Conservation (phyloP, 2,329 filamentous ascomycete genomes). For the Furcasterigmium sp. region DNA sequence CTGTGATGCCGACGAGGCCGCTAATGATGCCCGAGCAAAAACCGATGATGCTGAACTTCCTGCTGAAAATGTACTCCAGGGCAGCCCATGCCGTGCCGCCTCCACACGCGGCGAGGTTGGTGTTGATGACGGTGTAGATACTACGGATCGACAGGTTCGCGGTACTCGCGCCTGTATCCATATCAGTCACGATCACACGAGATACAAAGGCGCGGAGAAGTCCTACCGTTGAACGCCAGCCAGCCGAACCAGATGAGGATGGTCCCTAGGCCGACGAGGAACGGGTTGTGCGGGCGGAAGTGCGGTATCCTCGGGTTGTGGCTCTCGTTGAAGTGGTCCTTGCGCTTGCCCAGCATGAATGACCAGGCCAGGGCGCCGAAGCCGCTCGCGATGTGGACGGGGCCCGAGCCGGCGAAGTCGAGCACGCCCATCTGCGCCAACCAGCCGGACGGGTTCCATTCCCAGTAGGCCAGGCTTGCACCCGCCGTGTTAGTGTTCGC, state of each 20-base stretch:
- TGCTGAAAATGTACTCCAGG: conserved; percentile 43
- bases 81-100: conserved; percentile 48
- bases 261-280: conserved; percentile 59
- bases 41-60: conserved; percentile 45
- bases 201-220: conserved; percentile 11
- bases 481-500: too few species aligned
- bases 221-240: conserved; percentile 43
- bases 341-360: conserved; percentile 55
- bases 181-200: background rate
- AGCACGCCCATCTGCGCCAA: conserved; percentile 54
- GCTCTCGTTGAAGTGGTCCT: conserved; percentile 37
- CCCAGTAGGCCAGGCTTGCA: conserved; percentile 54
- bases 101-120: conserved; percentile 50
- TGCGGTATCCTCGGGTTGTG: conserved; percentile 27
- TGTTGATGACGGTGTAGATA: conserved; percentile 53
- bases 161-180: conserved; percentile 26
- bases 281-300: conserved; percentile 55
- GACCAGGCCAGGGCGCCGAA: conserved; percentile 61
- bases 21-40: conserved; percentile 47
- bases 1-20: conserved; percentile 54
- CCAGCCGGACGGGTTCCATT: conserved; percentile 64
- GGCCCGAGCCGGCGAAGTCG: conserved; percentile 58
- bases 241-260: conserved; percentile 61
- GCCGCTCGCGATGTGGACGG: conserved; percentile 59
- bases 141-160: conserved; percentile 46